A percentile compares a stretch with the other conserved stretches of the same genome.
Conservation (phyloP, 1,284 basidiomycete genomes). For the Cryptococcus sp. region DNA sequence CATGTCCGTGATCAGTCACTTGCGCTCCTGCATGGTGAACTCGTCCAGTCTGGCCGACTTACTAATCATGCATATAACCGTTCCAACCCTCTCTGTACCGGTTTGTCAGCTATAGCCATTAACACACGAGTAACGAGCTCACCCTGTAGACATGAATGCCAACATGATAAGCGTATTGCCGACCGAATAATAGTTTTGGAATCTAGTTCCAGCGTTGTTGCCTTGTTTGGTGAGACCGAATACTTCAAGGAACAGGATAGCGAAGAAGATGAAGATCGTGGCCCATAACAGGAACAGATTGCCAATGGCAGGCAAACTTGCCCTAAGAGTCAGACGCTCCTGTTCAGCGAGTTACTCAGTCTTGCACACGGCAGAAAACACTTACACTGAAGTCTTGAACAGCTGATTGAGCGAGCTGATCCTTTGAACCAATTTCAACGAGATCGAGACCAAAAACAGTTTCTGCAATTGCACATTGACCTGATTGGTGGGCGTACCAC, state of each 20-base stretch:
- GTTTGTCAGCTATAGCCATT: slow-evolving; percentile 28
- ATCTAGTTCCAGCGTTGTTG: slow-evolving; percentile 65
- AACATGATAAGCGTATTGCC: slow-evolving; percentile 84
- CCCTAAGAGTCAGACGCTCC: slow-evolving; percentile 55
- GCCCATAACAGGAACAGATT: slow-evolving; percentile 89
- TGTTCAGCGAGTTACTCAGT: background rate
- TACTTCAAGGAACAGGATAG: slow-evolving; percentile 85
- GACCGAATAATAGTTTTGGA: slow-evolving; percentile 80
- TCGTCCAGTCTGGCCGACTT: slow-evolving; percentile 42
- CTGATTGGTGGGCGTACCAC: slow-evolving; percentile 28
- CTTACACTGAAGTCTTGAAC: slow-evolving; percentile 93
- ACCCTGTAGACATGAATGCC: slow-evolving; percentile 60
- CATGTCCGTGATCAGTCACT: background rate
- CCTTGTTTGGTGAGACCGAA: slow-evolving; percentile 92
- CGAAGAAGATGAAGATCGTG: slow-evolving; percentile 88
- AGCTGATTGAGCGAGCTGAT: slow-evolving; percentile 89
- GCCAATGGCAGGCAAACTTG: slow-evolving; percentile 83
- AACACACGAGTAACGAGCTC: slow-evolving; percentile 15
- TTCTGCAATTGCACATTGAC: slow-evolving; percentile 75
- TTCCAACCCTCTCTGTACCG: slow-evolving; percentile 86
- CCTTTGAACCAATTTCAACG: slow-evolving; percentile 91
- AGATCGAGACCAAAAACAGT: slow-evolving; percentile 88
- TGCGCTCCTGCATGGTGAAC: background rate
- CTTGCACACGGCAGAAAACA: slow-evolving; percentile 15
- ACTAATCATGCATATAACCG: slow-evolving; percentile 93